These are phyloP conservation scores for Metschnikowia arizonensis DNA, from an alignment of 805 yeast genomes.

Conservation along the genomic window DNA sequence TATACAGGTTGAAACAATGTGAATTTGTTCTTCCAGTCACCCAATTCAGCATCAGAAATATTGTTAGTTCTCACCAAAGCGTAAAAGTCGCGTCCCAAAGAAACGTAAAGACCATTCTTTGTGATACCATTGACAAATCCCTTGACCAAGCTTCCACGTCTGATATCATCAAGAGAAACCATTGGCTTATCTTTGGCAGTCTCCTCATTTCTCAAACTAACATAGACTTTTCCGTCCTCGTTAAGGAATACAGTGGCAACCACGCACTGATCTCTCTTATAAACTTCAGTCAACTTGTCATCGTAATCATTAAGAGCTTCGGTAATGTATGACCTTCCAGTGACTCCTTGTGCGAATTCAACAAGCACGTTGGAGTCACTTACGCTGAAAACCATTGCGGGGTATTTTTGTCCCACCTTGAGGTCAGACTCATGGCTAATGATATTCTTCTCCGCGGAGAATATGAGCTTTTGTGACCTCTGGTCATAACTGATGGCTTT, in stretches of 20 bases:
- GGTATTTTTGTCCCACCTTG: constrained; percentile 49
- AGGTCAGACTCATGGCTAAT: constrained; percentile 47
- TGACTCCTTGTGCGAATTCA: constrained; percentile 59
- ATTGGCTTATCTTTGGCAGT: constrained; percentile 51
- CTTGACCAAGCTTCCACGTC: constrained; percentile 66
- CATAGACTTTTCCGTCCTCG: constrained; percentile 51
- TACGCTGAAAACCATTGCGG: constrained; percentile 60
- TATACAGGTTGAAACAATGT: constrained; percentile 65
- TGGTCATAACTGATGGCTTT: constrained; percentile 51
- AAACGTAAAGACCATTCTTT: constrained; percentile 72
- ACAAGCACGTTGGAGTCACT: constrained; percentile 60
- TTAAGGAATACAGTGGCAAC: constrained; percentile 52
- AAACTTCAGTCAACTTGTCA: constrained; percentile 47
- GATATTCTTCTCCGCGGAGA: constrained; percentile 46
- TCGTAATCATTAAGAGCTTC: constrained; percentile 74
- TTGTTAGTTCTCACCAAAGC: constrained; percentile 82
- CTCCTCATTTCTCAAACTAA: constrained; percentile 54
- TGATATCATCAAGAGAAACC: constrained; percentile 47
- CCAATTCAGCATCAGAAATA: constrained; percentile 73
- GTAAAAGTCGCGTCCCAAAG: constrained; percentile 63
- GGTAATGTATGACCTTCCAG: constrained; percentile 64
- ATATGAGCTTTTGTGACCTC: constrained; percentile 47
- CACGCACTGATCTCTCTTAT: constrained; percentile 48
- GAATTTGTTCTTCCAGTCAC: constrained; percentile 84
- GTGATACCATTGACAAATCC: constrained; percentile 79